These are phyloP conservation scores for Sutorius eximius DNA, from an alignment of 1,284 basidiomycete genomes.

Conservation along the genomic window DNA sequence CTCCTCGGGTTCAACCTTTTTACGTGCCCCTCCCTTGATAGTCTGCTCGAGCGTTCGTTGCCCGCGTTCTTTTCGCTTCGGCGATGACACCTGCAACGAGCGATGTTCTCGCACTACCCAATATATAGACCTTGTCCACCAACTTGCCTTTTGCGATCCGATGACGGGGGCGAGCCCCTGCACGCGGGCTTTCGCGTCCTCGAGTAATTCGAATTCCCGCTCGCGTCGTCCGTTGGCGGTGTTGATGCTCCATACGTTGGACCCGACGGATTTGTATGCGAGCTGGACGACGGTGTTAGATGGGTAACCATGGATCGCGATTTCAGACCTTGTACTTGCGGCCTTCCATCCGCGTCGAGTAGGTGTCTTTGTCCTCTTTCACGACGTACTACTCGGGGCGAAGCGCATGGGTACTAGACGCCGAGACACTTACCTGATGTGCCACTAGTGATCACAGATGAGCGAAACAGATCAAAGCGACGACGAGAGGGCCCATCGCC, in stretches of 20 bases:
- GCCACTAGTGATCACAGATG: neutral
- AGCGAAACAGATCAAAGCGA: neutral
- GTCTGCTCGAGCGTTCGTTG: constrained; percentile 5
- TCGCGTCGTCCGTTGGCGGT: constrained; percentile 8
- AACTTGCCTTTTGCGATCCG: constrained; percentile 10
- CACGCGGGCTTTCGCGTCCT: constrained; percentile 8
- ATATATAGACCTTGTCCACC: neutral
- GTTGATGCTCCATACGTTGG: constrained; percentile 7
- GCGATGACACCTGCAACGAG: neutral
- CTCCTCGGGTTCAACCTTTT: constrained; percentile 7
- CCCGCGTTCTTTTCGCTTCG: constrained; percentile 4
- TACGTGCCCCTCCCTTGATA: constrained; percentile 5
- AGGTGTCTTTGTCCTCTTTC: constrained; percentile 12
- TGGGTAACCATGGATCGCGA: too few species aligned
- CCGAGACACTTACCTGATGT: neutral
- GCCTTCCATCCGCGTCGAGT: constrained; percentile 14
- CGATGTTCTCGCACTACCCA: constrained; percentile 10
- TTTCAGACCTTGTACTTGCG: constrained; percentile 12
- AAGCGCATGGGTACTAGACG: neutral
- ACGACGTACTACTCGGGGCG: constrained; percentile 1
- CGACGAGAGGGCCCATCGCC: neutral
- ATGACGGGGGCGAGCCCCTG: constrained; percentile 6
- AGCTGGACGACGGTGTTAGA: neutral
- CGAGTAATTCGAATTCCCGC: constrained; percentile 8
- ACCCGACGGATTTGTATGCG: constrained; percentile 4